Evolutionary conservation across 2,329 filamentous ascomycete species (phyloP).

Genomic region (Alternaria viburni): DNA sequence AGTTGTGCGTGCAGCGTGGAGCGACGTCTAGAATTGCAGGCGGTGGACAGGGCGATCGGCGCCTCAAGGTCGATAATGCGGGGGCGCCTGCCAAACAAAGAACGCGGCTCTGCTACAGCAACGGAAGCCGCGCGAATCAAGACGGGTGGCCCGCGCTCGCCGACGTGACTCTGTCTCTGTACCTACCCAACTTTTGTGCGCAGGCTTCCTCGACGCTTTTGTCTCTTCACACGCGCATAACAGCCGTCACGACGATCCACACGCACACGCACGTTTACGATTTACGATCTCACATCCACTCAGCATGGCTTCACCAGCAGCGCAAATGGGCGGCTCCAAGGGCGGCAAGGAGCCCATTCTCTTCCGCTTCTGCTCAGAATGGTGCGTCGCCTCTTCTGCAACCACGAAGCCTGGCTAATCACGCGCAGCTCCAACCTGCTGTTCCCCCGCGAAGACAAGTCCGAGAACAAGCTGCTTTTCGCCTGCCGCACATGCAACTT

Average conservation of each 20-base stretch:
- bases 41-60: constrained; percentile 27
- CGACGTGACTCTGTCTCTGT: background rate
- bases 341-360: constrained; percentile 75
- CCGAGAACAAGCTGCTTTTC: constrained; percentile 85
- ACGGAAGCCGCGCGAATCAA: constrained; percentile 9
- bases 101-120: constrained; percentile 4
- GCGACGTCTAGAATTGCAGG: constrained; percentile 13
- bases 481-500: constrained; percentile 95
- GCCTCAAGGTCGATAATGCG: constrained; percentile 24
- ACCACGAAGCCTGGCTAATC: constrained; percentile 8
- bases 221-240: background rate
- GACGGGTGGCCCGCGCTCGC: constrained; percentile 9
- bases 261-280: background rate
- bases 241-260: background rate
- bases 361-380: constrained; percentile 98
- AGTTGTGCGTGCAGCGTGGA: constrained; percentile 5
- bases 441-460: constrained; percentile 92
- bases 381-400: constrained; percentile 57
- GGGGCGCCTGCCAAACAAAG: constrained; percentile 22
- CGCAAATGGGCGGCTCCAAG: constrained; percentile 43
- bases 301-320: constrained; percentile 48
- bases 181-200: background rate
- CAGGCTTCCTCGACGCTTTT: background rate
- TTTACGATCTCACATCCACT: background rate
- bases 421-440: constrained; percentile 83